These are phyloP conservation scores for Podosphaera xanthii DNA, from an alignment of 2,329 filamentous ascomycete species.

Conservation along the genomic window DNA sequence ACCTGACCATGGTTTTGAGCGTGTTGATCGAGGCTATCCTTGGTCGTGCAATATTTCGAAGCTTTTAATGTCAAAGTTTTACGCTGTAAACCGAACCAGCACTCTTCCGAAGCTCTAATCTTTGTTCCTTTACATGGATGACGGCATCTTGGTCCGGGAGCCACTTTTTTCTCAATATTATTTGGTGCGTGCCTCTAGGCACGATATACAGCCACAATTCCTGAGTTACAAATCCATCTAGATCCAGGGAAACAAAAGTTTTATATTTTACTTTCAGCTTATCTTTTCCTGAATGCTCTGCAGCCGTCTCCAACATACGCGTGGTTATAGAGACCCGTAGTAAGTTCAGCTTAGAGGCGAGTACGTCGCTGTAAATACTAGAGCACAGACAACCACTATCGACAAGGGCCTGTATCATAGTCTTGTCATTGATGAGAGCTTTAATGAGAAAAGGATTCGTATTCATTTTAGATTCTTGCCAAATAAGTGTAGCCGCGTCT, in stretches of 20 bases:
- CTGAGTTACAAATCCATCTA: background rate
- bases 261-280: background rate
- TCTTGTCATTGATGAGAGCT: background rate
- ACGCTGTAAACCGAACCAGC: background rate
- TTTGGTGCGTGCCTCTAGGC: background rate
- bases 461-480: background rate
- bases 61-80: background rate
- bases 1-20: background rate
- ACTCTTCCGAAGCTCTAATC: background rate
- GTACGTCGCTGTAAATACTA: background rate
- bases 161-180: background rate
- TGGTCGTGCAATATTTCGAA: background rate
- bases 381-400: background rate
- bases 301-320: background rate
- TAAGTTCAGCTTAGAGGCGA: background rate
- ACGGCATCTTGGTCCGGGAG: background rate
- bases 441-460: background rate
- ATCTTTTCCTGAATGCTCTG: background rate
- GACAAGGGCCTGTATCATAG: background rate
- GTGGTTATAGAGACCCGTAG: background rate
- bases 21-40: background rate
- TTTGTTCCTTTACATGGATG: background rate
- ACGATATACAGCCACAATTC: background rate
- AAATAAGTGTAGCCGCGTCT: too few species aligned
- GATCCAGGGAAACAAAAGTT: background rate